These are phyloP conservation scores for Yamadazyma atlantica DNA, from an alignment of 1,139 yeast genomes.

Conservation along the genomic window DNA sequence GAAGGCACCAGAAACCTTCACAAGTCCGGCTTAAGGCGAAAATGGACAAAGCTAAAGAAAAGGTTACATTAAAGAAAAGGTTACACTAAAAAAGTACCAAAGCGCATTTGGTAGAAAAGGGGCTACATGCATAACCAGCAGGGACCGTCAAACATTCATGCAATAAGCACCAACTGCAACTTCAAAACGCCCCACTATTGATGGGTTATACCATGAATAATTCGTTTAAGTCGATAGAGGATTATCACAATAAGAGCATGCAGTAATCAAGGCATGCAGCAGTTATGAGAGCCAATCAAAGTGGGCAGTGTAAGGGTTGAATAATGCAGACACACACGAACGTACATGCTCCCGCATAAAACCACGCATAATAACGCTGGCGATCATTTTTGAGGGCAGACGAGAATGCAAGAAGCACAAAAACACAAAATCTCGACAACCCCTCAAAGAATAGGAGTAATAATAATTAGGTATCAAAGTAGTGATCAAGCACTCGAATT, in stretches of 20 bases:
- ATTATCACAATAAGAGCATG: no score
- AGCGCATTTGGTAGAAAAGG: neutral
- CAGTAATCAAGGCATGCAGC: no score
- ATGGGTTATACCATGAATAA: neutral
- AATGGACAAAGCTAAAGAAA: no score
- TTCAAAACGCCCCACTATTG: conserved; percentile 1
- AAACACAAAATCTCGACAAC: neutral
- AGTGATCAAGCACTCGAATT: neutral
- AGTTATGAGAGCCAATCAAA: no score
- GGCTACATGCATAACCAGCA: no score
- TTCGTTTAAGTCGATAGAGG: neutral
- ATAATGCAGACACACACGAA: neutral
- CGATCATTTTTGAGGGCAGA: no score
- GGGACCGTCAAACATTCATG: neutral
- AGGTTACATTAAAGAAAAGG: no score
- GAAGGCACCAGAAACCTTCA: no score
- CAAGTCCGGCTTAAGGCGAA: no score
- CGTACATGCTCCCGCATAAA: neutral
- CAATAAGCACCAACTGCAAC: neutral
- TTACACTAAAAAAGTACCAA: no score
- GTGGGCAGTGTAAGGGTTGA: no score
- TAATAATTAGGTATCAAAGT: neutral
- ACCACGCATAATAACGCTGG: neutral
- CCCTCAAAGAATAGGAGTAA: neutral
- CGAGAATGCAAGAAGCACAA: neutral